These are phyloP conservation scores for Triangularia setosa DNA, from an alignment of 2,329 filamentous ascomycete species.

Conservation along the genomic window DNA sequence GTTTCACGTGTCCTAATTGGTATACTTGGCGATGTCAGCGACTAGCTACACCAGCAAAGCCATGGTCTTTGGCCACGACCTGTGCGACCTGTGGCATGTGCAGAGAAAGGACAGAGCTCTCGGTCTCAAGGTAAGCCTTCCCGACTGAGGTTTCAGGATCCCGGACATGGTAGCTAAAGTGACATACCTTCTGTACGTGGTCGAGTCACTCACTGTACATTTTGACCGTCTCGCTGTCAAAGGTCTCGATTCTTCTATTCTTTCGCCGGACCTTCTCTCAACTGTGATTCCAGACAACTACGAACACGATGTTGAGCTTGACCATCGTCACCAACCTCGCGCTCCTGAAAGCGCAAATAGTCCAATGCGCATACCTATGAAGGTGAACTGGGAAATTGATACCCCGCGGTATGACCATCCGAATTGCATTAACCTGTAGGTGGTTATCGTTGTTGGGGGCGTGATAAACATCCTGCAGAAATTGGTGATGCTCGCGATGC, in stretches of 20 bases:
- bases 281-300: background rate
- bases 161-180: background rate
- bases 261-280: background rate
- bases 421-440: background rate
- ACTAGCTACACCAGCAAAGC: background rate
- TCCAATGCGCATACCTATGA: background rate
- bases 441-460: background rate
- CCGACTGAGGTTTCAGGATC: background rate
- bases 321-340: background rate
- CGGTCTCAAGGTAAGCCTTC: background rate
- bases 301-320: background rate
- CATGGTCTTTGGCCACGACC: background rate
- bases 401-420: background rate
- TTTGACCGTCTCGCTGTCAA: background rate
- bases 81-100: background rate
- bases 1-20: background rate
- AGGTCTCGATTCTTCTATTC: background rate
- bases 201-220: background rate
- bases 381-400: background rate
- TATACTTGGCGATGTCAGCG: background rate
- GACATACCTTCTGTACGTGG: background rate
- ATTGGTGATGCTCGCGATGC: background rate
- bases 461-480: background rate
- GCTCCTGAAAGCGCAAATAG: background rate
- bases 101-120: background rate